Conservation (phyloP, 2,329 filamentous ascomycete species). For the Epichloe coenophiala region DNA sequence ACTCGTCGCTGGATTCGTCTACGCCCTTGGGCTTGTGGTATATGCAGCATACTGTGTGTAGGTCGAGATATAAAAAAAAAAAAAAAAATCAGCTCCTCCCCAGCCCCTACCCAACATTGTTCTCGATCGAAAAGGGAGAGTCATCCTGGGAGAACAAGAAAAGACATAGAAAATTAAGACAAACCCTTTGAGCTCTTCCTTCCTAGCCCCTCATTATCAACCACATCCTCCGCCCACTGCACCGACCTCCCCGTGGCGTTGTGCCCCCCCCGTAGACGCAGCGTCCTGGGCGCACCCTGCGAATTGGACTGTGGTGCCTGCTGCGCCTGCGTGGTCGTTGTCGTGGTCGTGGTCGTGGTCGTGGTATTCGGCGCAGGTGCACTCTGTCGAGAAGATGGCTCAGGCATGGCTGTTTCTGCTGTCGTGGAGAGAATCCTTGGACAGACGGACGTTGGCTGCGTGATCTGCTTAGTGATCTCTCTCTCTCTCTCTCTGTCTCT, state of each 20-base stretch:
- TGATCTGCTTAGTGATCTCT: neutral
- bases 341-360: slow-evolving; percentile 13
- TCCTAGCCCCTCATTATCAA: slow-evolving; percentile 91
- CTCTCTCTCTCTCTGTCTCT: neutral
- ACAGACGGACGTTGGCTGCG: too few relatives aligned
- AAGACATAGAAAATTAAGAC: neutral
- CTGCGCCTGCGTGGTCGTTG: slow-evolving; percentile 10
- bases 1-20: slow-evolving; percentile 68
- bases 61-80: too few relatives aligned
- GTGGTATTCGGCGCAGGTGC: slow-evolving; percentile 6
- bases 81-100: neutral
- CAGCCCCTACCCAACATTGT: neutral
- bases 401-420: slow-evolving; percentile 1
- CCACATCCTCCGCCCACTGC: slow-evolving; percentile 82
- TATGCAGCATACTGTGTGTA: slow-evolving; percentile 79
- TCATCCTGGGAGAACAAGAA: too few relatives aligned
- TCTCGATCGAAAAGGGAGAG: too few relatives aligned
- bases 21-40: slow-evolving; percentile 77
- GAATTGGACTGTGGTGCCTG: slow-evolving; percentile 12
- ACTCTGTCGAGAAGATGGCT: neutral
- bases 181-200: slow-evolving; percentile 89
- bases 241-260: slow-evolving; percentile 46
- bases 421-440: neutral
- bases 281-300: slow-evolving; percentile 22
- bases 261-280: slow-evolving; percentile 39